These are phyloP conservation scores for Pisolithus microcarpus DNA, from an alignment of 768 basidiomycete genomes.

Conservation along the genomic window DNA sequence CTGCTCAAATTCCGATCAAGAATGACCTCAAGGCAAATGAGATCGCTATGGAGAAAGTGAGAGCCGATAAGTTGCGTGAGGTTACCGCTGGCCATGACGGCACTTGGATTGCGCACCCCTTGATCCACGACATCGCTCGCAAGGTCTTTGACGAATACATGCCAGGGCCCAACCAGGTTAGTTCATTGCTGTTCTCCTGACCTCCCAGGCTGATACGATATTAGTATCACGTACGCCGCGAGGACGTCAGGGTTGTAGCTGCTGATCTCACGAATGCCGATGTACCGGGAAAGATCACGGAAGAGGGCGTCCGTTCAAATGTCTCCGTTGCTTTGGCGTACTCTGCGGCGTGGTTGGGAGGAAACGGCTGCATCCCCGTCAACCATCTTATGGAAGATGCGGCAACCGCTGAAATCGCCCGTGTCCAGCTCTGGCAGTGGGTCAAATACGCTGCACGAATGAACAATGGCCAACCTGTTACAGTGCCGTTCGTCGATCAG, in stretches of 20 bases:
- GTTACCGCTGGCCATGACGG: conserved; percentile 95
- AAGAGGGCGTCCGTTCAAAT: conserved; percentile 81
- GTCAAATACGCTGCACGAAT: conserved; percentile 67
- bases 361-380: conserved; percentile 96
- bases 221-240: conserved; percentile 86
- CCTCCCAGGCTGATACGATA: background rate
- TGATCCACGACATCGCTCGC: conserved; percentile 85
- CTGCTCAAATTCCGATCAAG: conserved; percentile 99
- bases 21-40: conserved; percentile 89
- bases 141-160: conserved; percentile 91
- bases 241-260: conserved; percentile 84
- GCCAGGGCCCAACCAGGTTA: conserved; percentile 93
- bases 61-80: conserved; percentile 90
- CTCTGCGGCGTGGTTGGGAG: conserved; percentile 91
- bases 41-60: conserved; percentile 89
- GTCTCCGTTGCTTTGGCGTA: conserved; percentile 86
- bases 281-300: conserved; percentile 84
- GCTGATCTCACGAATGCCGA: conserved; percentile 76
- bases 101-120: conserved; percentile 98
- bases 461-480: conserved; percentile 64
- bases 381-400: conserved; percentile 98
- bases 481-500: conserved; percentile 58
- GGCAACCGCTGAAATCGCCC: conserved; percentile 96
- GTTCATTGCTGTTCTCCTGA: conserved; percentile 8
- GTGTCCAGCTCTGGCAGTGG: conserved; percentile 99